Evolutionary conservation across 352 stramenopile genomes (phyloP).

Genomic region (Heterotrichella gracilis): DNA sequence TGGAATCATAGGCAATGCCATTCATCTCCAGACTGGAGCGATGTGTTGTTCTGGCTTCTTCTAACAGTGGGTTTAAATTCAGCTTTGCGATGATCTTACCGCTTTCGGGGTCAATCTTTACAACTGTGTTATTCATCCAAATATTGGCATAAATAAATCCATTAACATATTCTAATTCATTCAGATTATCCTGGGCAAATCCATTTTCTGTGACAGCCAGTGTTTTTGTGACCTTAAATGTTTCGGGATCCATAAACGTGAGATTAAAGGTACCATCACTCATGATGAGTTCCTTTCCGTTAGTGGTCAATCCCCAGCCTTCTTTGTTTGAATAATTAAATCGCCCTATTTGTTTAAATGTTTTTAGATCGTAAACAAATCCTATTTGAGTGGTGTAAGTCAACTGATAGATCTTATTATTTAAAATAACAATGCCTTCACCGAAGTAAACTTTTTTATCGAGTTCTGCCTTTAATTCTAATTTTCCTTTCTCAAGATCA

Average conservation of each 20-base stretch:
- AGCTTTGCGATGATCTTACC: not conserved
- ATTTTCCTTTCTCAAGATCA: not conserved
- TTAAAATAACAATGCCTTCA: not conserved
- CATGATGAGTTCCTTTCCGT: not conserved
- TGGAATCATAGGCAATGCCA: not conserved
- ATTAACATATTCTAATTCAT: constrained; percentile 1
- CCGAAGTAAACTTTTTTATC: constrained; percentile 9
- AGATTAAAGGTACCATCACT: not conserved
- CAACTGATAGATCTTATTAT: not conserved
- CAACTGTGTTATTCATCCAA: not conserved
- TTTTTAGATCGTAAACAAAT: not conserved
- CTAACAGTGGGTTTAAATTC: not conserved
- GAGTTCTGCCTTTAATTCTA: not conserved
- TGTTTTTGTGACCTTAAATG: not conserved
- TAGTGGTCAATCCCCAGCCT: not conserved
- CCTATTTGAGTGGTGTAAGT: not conserved
- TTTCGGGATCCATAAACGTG: not conserved
- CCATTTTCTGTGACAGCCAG: not conserved
- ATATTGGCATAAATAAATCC: constrained; percentile 2
- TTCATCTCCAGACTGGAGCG: not conserved
- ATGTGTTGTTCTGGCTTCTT: not conserved
- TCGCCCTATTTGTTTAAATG: not conserved
- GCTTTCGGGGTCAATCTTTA: not conserved
- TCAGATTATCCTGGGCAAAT: not conserved
- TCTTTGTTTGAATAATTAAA: constrained; percentile 10